Conservation (phyloP, 768 basidiomycete genomes). For the Leccinum subtestaceum region DNA sequence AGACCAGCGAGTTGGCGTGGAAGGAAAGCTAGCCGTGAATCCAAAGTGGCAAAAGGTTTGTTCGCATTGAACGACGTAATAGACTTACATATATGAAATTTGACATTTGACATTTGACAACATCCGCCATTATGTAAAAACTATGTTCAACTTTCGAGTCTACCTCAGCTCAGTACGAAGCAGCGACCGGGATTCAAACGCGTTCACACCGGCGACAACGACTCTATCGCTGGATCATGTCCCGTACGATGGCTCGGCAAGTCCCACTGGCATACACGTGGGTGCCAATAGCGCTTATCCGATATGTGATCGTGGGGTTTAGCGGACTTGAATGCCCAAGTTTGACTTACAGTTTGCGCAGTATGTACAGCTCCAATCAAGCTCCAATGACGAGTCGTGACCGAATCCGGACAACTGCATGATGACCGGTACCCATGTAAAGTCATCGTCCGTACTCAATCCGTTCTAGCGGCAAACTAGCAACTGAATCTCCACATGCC, state of each 20-base stretch:
- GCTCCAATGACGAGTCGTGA: background rate
- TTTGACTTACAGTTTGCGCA: background rate
- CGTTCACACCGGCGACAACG: too few species aligned
- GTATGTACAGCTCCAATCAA: too few species aligned
- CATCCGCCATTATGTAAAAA: too few species aligned
- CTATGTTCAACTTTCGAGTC: too few species aligned
- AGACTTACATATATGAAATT: background rate
- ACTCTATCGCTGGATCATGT: too few species aligned
- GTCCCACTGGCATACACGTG: too few species aligned
- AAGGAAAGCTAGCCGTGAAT: background rate
- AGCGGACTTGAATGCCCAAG: background rate
- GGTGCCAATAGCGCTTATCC: too few species aligned
- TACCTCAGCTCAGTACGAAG: too few species aligned
- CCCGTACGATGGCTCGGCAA: too few species aligned
- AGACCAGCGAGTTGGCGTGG: background rate
- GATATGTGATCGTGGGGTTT: background rate
- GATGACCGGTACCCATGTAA: background rate
- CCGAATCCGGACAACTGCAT: background rate
- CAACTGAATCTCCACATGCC: background rate
- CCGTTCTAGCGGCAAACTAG: background rate
- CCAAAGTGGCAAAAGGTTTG: too few species aligned
- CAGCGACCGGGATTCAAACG: too few species aligned
- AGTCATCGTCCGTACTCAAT: background rate
- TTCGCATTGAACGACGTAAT: background rate
- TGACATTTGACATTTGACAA: background rate